Evolutionary conservation across 2,329 filamentous ascomycete species (phyloP).

Genomic region (Septoria petroselini): DNA sequence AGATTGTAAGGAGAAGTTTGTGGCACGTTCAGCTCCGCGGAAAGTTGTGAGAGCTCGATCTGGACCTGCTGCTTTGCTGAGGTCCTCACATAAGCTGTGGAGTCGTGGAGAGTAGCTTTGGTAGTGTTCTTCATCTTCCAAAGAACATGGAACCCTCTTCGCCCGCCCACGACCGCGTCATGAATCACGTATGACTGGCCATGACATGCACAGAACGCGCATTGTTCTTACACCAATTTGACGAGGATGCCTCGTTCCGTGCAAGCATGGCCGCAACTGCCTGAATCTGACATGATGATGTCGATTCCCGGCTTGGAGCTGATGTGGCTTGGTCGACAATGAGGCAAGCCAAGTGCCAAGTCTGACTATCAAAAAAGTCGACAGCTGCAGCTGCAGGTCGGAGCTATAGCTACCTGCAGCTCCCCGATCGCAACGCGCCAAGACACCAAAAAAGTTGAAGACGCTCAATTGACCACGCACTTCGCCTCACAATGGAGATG

Average conservation of each 20-base stretch:
- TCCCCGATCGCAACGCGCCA: slow-evolving; percentile 1
- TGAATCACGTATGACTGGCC: neutral
- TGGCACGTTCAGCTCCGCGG: neutral
- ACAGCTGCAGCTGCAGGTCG: slow-evolving; percentile 1
- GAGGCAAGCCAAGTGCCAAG: slow-evolving; percentile 4
- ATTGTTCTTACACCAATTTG: too few species aligned
- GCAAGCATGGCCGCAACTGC: neutral
- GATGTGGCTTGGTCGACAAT: neutral
- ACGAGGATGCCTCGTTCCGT: neutral
- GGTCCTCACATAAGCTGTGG: neutral
- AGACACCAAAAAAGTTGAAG: slow-evolving; percentile 1
- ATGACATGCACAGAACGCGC: too few species aligned
- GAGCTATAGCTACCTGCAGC: slow-evolving; percentile 7
- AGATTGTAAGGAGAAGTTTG: neutral
- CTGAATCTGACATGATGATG: neutral
- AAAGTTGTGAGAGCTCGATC: neutral
- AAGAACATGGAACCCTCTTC: neutral
- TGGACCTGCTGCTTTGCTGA: neutral
- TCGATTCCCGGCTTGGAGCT: neutral
- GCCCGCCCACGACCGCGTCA: neutral
- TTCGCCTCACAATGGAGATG: slow-evolving; percentile 1
- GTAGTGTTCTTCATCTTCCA: slow-evolving; percentile 1
- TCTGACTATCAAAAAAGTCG: neutral
- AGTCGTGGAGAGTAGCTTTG: neutral
- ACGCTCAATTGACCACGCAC: neutral